Percentiles rank a stretch among this genome's conserved stretches.
These are phyloP conservation scores for Ogataea allantospora DNA, from an alignment of 805 yeast species.

Conservation along the genomic window DNA sequence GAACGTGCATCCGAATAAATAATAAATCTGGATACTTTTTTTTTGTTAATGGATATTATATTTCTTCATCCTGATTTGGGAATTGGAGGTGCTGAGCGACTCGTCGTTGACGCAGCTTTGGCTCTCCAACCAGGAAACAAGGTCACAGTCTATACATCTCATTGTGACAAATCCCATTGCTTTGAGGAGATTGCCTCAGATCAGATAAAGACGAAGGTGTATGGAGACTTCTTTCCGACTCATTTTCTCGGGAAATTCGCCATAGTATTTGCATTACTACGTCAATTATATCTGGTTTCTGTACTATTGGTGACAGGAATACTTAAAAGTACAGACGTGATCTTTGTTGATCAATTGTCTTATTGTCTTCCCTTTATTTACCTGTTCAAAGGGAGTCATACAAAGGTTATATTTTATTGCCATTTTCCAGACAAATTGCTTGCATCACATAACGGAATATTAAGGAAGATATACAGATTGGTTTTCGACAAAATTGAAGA, in stretches of 20 bases:
- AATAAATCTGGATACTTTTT: neutral
- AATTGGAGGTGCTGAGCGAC: constrained; percentile 95
- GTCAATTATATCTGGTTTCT: constrained; percentile 70
- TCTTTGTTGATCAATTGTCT: constrained; percentile 85
- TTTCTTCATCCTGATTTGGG: constrained; percentile 96
- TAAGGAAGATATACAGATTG: constrained; percentile 65
- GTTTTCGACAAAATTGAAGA: constrained; percentile 89
- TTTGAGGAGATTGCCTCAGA: constrained; percentile 81
- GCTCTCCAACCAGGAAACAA: constrained; percentile 47
- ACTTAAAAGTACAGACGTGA: constrained; percentile 57
- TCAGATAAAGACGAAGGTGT: constrained; percentile 59
- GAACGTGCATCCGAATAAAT: constrained; percentile 66
- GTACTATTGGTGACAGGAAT: constrained; percentile 48
- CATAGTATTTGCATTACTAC: constrained; percentile 76
- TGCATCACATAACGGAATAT: constrained; percentile 52
- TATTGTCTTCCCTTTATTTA: constrained; percentile 75
- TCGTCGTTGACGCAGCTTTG: constrained; percentile 94
- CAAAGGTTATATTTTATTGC: constrained; percentile 79
- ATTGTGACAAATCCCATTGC: constrained; percentile 83
- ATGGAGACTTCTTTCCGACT: constrained; percentile 85
- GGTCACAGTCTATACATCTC: constrained; percentile 79
- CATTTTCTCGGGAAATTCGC: constrained; percentile 62
- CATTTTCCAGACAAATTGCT: constrained; percentile 92
- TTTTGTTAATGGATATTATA: constrained; percentile 55
- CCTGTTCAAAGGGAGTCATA: constrained; percentile 36